Evolutionary conservation across 768 basidiomycete genomes (phyloP).

Genomic region (Amanita fuliginea): DNA sequence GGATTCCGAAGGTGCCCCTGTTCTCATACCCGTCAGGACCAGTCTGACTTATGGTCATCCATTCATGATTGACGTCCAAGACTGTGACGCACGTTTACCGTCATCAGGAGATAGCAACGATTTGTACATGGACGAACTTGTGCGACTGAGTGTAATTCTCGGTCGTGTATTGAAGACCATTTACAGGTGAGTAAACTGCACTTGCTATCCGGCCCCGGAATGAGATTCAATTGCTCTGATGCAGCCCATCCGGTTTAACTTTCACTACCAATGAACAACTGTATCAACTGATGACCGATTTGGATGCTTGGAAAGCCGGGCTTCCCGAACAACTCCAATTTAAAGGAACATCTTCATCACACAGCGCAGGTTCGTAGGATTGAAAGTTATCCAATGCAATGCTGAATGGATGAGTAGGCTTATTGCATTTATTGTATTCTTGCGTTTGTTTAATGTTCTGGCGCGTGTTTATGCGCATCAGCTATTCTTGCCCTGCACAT

Average conservation of each 20-base stretch:
- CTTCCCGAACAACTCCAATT: conserved; percentile 76
- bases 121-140: conserved; percentile 83
- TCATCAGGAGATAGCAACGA: conserved; percentile 75
- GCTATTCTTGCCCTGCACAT: conserved; percentile 83
- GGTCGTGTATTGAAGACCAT: conserved; percentile 89
- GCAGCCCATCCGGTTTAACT: conserved; percentile 78
- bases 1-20: conserved; percentile 4
- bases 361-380: conserved; percentile 48
- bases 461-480: conserved; percentile 97
- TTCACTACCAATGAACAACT: conserved; percentile 78
- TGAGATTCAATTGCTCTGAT: conserved; percentile 2
- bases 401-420: conserved; percentile 34
- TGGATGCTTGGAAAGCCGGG: conserved; percentile 67
- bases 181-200: conserved; percentile 52
- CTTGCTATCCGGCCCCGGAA: neutral
- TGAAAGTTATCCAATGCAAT: neutral
- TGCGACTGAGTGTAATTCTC: conserved; percentile 83
- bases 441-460: conserved; percentile 96
- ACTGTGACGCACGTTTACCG: conserved; percentile 91
- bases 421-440: conserved; percentile 80
- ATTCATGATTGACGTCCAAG: conserved; percentile 91
- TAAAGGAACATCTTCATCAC: conserved; percentile 54
- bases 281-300: conserved; percentile 46
- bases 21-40: conserved; percentile 36
- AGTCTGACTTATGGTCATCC: conserved; percentile 89